Conservation (phyloP, 2,329 filamentous ascomycete species). For the Amphichorda felina region DNA sequence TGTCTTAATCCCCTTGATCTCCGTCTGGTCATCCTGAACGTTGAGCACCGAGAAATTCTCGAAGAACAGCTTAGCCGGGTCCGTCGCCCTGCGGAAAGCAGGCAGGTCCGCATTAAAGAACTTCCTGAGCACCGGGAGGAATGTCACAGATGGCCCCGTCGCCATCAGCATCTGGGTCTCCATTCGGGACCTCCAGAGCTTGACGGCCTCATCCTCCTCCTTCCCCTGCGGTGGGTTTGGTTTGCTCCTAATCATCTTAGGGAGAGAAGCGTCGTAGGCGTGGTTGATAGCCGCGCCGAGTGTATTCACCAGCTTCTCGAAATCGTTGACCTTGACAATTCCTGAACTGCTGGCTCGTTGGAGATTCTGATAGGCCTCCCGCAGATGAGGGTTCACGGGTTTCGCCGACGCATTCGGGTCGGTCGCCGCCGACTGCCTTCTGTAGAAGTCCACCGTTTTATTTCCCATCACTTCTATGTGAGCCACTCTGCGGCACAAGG, state of each 20-base stretch:
- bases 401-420: conserved; percentile 24
- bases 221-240: conserved; percentile 29
- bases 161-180: conserved; percentile 42
- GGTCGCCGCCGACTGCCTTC: conserved; percentile 27
- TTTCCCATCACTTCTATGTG: conserved; percentile 40
- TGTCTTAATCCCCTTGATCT: conserved; percentile 20
- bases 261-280: conserved; percentile 33
- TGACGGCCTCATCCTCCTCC: conserved; percentile 30
- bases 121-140: conserved; percentile 48
- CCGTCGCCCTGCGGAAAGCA: conserved; percentile 44
- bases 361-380: conserved; percentile 43
- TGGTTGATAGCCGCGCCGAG: conserved; percentile 37
- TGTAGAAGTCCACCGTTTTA: conserved; percentile 38
- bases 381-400: conserved; percentile 36
- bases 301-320: conserved; percentile 46
- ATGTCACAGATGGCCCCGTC: conserved; percentile 29
- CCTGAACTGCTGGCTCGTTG: conserved; percentile 35
- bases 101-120: conserved; percentile 49
- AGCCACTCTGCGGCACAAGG: conserved; percentile 51
- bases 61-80: conserved; percentile 60
- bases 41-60: conserved; percentile 60
- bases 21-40: conserved; percentile 43
- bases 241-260: conserved; percentile 32
- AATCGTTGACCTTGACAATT: conserved; percentile 46
- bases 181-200: conserved; percentile 32